These are phyloP conservation scores for Fusarium aywerte DNA, from an alignment of 2,329 filamentous ascomycete genomes.

Conservation along the genomic window DNA sequence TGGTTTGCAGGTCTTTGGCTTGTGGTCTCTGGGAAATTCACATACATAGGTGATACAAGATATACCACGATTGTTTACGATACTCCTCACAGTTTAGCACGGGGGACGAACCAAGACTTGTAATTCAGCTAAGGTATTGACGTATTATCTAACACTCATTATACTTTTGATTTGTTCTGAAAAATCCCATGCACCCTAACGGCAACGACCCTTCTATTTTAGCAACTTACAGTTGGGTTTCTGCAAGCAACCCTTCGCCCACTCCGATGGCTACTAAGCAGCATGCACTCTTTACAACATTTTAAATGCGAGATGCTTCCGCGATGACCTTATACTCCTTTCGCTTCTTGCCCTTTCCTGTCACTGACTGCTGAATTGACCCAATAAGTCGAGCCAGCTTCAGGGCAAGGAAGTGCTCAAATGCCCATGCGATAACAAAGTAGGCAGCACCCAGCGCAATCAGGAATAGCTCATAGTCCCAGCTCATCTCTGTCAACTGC, in stretches of 20 bases:
- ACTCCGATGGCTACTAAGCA: neutral
- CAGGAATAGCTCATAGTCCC: constrained; percentile 77
- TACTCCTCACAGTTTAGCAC: neutral
- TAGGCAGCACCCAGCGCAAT: constrained; percentile 75
- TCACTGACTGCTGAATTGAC: constrained; percentile 65
- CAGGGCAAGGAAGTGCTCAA: constrained; percentile 78
- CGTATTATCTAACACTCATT: neutral
- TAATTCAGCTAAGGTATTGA: neutral
- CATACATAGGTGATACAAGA: neutral
- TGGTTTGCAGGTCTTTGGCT: neutral
- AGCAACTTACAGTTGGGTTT: neutral
- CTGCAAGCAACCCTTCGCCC: neutral
- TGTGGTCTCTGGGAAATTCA: neutral
- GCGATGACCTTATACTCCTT: constrained; percentile 88
- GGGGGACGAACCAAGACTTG: neutral
- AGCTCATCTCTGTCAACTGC: constrained; percentile 83
- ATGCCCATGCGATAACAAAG: constrained; percentile 74
- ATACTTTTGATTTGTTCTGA: neutral
- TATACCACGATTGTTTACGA: neutral
- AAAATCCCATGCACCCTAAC: neutral
- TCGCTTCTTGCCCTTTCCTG: constrained; percentile 75
- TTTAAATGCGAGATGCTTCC: constrained; percentile 60
- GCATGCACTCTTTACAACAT: neutral
- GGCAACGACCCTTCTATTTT: constrained; percentile 1
- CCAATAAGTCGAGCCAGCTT: constrained; percentile 75